Percentiles rank a stretch among this genome's conserved stretches.
These are phyloP conservation scores for Cornus kousa DNA, from an alignment of 148 eudicot genomes.

Conservation along the genomic window DNA sequence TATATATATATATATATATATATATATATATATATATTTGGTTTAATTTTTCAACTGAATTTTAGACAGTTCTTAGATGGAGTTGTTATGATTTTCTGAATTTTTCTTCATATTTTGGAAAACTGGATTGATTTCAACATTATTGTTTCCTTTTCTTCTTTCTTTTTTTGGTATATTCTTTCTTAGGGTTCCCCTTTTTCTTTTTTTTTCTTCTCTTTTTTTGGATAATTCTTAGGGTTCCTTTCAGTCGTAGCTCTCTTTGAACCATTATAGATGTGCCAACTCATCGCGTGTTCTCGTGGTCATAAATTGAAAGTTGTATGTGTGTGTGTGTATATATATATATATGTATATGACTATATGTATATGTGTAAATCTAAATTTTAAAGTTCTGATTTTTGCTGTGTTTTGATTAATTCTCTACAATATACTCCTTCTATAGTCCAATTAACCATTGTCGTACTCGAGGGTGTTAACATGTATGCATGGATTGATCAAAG, in stretches of 20 bases:
- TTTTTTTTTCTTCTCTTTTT: too few species aligned
- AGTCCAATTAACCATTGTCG: too few species aligned
- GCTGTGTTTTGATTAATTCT: background rate
- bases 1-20: too few species aligned
- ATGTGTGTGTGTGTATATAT: background rate
- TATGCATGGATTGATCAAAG: background rate
- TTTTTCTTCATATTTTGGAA: too few species aligned
- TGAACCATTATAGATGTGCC: background rate
- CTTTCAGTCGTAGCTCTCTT: background rate
- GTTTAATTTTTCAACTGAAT: too few species aligned
- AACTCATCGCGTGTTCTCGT: background rate
- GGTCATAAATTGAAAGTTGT: background rate
- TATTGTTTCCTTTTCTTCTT: background rate
- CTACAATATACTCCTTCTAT: background rate
- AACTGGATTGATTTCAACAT: background rate
- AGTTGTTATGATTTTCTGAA: too few species aligned
- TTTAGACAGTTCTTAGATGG: too few species aligned
- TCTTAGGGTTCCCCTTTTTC: background rate
- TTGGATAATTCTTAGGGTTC: slow-evolving; percentile 5
- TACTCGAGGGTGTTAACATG: background rate
- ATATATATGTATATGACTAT: background rate
- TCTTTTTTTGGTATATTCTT: too few species aligned
- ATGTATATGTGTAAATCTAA: background rate
- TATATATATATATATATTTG: too few species aligned
- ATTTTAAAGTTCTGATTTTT: background rate